Conservation (phyloP, 2,329 filamentous ascomycete species). For the Aspergillus glaucus region DNA sequence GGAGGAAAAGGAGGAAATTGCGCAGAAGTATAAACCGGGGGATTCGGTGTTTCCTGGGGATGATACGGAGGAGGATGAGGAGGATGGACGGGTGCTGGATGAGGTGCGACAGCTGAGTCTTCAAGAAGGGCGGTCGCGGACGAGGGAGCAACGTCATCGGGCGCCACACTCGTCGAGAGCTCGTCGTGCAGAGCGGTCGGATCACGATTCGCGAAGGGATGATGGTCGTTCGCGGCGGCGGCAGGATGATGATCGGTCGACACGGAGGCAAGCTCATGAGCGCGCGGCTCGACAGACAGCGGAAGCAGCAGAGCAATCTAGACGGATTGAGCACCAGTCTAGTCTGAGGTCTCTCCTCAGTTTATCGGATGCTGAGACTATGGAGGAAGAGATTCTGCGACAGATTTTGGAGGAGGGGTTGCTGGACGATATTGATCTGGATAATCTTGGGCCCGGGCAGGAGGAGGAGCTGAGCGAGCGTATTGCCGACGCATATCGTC, state of each 20-base stretch:
- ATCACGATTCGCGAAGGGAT: slow-evolving; percentile 32
- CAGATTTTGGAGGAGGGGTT: slow-evolving; percentile 85
- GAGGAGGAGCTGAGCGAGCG: slow-evolving; percentile 87
- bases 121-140: slow-evolving; percentile 34
- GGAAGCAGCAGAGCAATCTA: slow-evolving; percentile 30
- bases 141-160: slow-evolving; percentile 21
- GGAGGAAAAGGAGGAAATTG: slow-evolving; percentile 70
- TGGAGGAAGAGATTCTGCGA: slow-evolving; percentile 80
- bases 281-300: slow-evolving; percentile 13
- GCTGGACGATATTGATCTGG: slow-evolving; percentile 79
- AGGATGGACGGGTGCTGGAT: slow-evolving; percentile 64
- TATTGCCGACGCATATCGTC: slow-evolving; percentile 81
- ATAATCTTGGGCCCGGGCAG: slow-evolving; percentile 74
- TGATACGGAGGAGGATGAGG: slow-evolving; percentile 43
- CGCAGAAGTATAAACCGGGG: slow-evolving; percentile 69
- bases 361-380: slow-evolving; percentile 66
- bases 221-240: slow-evolving; percentile 32
- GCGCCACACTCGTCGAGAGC: slow-evolving; percentile 17
- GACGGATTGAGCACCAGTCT: slow-evolving; percentile 80
- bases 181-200: slow-evolving; percentile 30
- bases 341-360: slow-evolving; percentile 81
- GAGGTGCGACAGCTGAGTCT: slow-evolving; percentile 69
- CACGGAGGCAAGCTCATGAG: slow-evolving; percentile 21
- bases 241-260: slow-evolving; percentile 28
- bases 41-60: slow-evolving; percentile 68